Evolutionary conservation across 1,139 yeast species (phyloP), one percentile per base, ranked within the genome.

Genomic region (Hemisphaericaspora lyxosophila): DNA sequence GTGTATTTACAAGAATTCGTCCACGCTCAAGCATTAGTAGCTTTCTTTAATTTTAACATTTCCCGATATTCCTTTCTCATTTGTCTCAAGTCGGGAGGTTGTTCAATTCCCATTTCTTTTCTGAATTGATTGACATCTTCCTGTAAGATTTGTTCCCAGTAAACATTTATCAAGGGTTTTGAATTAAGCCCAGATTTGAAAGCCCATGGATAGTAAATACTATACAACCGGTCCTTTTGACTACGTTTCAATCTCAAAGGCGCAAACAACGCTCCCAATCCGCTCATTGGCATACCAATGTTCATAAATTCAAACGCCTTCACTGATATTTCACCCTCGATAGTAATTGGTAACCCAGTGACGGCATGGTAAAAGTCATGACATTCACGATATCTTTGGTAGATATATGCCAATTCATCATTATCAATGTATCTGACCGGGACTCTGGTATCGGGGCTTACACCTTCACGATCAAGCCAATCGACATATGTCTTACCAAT

Each of bases 341-440:
- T 80, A 29, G 86, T 83, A 31, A 90, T 86, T 0, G 97, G 97
- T 37, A 88, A 71, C 7, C 95, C 94, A 0, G 95, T 85, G 27
- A 92, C 73, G 2, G 97, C 88, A 59, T 92, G 99, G 56, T 89
- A 92, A 54, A 92, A 92, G 59, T 92, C 99, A 53, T 92, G 99
- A 56, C 97, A 90, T 57, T 92, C 97, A 37, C 99, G 77, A 60
- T 92, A 92, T 47, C 98, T 67, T 58, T 89, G 95, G 70, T 81
- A 88, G 13, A 92, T 85, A 54, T 85, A 92, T 1, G 97, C 97
- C 51, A 89, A 76, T 54, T 88, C 95, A 30, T 87, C 94, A 55
- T 92, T 89, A 48, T 87, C 94, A 29, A 92, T 87, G 59, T 78
- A 92, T 42, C 80, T 76, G 5, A 92, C 97, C 0, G 88, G 83